Base-by-base conservation (phyloP, 2,329 filamentous ascomycete species). In the Periconia macrospinosa region DNA sequence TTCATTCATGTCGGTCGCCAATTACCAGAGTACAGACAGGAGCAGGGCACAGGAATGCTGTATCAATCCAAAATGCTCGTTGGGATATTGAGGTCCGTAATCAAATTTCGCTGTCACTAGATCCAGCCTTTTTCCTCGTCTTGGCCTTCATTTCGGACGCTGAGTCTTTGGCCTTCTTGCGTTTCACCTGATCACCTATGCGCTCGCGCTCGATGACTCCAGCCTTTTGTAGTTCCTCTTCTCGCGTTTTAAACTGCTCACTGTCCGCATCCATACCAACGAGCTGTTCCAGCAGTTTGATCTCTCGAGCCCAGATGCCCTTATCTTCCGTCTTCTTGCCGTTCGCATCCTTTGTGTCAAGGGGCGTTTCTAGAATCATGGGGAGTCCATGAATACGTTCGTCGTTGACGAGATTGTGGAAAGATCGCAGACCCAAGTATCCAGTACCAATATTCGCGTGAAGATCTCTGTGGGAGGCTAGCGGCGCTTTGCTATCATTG, bases 391-490 rank as follows among this genome's bases (percentile, higher is more conserved):
- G 83, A 55, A 97, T 89, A 1, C 85, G 79, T 23, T 82, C 79
- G 66, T 91, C 86, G 72, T 97, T 97, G 80, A 97, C 88, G 55
- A 99, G 78, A 68, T 87, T 91, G 76, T 96, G 91, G 74, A 99
- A 99, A 2, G 92, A 90, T 19, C 90, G 84, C 15, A 99, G 81
- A 0, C 94, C 94, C 0, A 99, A 81, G 69, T 95, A 99, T 1
- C 94, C 94, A 0, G 92, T 95, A 23, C 94, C 94, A 58, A 99
- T 97, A 70, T 97, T 97, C 60, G 93, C 92, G 75, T 99, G 94
- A 2, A 97, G 77, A 71, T 99, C 94, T 41, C 92, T 86, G 60
- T 91, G 85, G 35, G 91, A 94, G 41, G 76, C 81, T 30, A 96
- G 80, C 0, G 94, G 93, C 0, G 92, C 91, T 76, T 97, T 99